Evolutionary conservation across 805 yeast species (phyloP).

Genomic region (Pichia membranifaciens): DNA sequence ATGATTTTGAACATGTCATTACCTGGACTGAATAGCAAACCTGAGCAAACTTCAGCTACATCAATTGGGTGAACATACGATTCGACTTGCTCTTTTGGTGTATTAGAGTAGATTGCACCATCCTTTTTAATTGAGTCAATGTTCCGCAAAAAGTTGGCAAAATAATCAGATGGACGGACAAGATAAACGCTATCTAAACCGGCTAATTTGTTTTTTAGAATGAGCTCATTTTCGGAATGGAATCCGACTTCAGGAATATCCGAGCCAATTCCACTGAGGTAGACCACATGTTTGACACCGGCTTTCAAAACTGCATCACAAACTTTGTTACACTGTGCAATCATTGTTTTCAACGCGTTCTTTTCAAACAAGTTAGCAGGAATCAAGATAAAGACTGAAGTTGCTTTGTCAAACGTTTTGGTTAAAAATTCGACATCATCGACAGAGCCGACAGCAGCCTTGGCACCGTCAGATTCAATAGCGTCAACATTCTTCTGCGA

Average conservation of each 20-base stretch:
- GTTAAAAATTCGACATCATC: background rate
- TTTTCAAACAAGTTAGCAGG: background rate
- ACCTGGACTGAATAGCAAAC: background rate
- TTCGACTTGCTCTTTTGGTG: background rate
- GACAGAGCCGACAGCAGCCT: background rate
- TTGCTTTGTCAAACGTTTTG: background rate
- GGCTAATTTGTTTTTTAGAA: background rate
- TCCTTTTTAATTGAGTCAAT: background rate
- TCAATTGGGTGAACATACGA: background rate
- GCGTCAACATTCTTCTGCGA: background rate
- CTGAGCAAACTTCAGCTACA: background rate
- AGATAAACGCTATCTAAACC: background rate
- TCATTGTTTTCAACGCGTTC: background rate
- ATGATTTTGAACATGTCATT: background rate
- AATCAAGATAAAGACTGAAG: background rate
- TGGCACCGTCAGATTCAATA: background rate
- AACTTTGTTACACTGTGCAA: background rate
- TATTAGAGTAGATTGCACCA: background rate
- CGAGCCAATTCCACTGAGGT: background rate
- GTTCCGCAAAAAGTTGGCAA: background rate
- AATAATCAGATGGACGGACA: conserved; percentile 1
- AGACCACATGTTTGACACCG: background rate
- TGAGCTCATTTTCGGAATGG: background rate
- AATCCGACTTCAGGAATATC: background rate
- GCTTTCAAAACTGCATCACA: background rate